A percentile compares a stretch with the other conserved stretches of the same genome.
These are phyloP conservation scores for Cyclocybe aegerita DNA, from an alignment of 768 basidiomycete genomes.

Conservation along the genomic window DNA sequence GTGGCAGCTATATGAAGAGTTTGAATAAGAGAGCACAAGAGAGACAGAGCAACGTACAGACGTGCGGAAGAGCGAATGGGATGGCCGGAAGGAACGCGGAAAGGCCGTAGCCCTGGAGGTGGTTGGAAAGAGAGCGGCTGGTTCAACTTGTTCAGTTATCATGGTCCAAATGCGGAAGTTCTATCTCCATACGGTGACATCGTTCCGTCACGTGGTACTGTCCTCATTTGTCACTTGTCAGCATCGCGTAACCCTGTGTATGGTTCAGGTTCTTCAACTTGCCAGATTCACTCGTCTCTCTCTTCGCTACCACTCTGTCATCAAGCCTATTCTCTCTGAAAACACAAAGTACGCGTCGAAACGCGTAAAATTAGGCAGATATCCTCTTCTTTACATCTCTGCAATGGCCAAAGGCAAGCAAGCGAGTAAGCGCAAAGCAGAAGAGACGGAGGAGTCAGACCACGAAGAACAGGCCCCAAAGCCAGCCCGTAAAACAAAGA, in stretches of 20 bases:
- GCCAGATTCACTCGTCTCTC: no score
- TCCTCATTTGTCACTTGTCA: slow-evolving; percentile 1
- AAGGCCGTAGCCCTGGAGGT: no score
- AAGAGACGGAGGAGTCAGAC: slow-evolving; percentile 23
- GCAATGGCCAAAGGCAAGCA: no score
- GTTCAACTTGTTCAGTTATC: slow-evolving; percentile 10
- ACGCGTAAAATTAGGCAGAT: no score
- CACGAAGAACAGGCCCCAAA: slow-evolving; percentile 22
- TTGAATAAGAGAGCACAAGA: neutral
- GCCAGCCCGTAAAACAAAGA: slow-evolving; percentile 19
- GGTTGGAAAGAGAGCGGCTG: neutral
- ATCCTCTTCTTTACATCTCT: no score
- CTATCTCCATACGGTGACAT: neutral
- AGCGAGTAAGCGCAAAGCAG: slow-evolving; percentile 25
- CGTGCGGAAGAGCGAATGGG: no score
- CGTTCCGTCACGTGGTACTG: slow-evolving; percentile 10
- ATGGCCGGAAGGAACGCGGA: no score
- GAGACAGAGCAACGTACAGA: neutral
- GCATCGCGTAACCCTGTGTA: neutral
- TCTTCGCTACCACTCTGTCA: no score
- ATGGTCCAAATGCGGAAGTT: slow-evolving; percentile 7
- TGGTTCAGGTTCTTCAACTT: no score
- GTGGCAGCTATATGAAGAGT: neutral
- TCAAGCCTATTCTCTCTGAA: no score
- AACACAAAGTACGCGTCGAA: no score